phyloP scores from a whole-genome alignment of 768 basidiomycete species.

The Suillus weaverae region DNA sequence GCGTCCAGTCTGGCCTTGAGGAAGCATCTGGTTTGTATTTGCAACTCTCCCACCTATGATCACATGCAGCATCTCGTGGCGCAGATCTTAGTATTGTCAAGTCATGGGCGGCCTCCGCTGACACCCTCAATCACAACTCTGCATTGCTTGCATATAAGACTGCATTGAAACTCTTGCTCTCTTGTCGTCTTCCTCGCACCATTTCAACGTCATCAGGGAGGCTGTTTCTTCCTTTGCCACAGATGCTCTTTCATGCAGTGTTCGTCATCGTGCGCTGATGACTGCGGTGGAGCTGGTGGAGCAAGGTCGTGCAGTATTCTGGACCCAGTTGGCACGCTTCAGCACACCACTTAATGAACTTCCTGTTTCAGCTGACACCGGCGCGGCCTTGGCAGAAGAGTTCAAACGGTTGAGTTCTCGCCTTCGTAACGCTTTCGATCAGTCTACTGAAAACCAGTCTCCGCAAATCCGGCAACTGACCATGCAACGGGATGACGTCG shows the following conservation, averaged over 20 bases:
- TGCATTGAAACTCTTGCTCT: background rate
- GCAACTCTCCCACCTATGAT: background rate
- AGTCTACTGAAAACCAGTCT: too few species aligned
- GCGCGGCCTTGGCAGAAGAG: background rate
- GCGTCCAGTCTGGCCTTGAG: background rate
- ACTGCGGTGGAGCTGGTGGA: constrained; percentile 5
- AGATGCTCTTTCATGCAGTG: background rate
- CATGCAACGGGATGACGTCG: too few species aligned
- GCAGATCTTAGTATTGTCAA: background rate
- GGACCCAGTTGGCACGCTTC: constrained; percentile 29
- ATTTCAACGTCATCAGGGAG: background rate
- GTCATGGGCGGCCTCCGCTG: background rate
- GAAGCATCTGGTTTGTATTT: background rate
- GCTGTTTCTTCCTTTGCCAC: background rate
- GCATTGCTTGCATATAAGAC: background rate
- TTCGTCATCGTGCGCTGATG: background rate
- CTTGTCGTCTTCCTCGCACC: background rate
- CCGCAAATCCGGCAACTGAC: too few species aligned
- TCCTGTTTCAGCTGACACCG: background rate
- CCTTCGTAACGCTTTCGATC: too few species aligned
- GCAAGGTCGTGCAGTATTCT: constrained; percentile 30
- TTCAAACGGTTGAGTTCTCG: background rate
- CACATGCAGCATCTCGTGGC: background rate
- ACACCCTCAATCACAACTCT: background rate
- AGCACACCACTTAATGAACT: constrained; percentile 25